phyloP scores from a whole-genome alignment of 2,329 filamentous ascomycete species.

The Tolypocladium tundrense region DNA sequence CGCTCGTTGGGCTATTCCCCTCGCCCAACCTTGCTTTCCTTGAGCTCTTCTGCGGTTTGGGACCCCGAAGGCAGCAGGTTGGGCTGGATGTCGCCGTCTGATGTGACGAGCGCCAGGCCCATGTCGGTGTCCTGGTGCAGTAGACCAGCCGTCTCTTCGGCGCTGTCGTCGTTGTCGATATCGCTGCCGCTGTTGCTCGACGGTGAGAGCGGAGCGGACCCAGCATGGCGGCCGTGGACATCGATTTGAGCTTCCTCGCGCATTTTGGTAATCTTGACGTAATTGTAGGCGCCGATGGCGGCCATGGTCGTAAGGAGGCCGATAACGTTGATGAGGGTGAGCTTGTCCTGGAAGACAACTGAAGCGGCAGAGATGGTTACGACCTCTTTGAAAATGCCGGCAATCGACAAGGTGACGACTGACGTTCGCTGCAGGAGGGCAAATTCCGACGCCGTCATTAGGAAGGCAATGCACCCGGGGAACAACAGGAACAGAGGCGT shows the following conservation, averaged over 20 bases:
- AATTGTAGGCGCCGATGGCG: constrained; percentile 87
- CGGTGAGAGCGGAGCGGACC: constrained; percentile 19
- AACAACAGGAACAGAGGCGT: constrained; percentile 72
- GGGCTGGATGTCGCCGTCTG: constrained; percentile 29
- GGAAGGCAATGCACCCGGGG: constrained; percentile 82
- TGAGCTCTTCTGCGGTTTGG: constrained; percentile 1
- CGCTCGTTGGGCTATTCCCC: neutral
- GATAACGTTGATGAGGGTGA: constrained; percentile 79
- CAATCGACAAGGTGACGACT: constrained; percentile 91
- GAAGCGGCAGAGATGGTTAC: constrained; percentile 87
- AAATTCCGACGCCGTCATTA: constrained; percentile 96
- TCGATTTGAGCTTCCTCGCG: constrained; percentile 56
- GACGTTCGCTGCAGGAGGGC: constrained; percentile 89
- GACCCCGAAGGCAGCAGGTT: constrained; percentile 16
- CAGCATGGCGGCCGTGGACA: constrained; percentile 32
- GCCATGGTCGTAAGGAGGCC: constrained; percentile 81
- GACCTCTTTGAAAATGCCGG: constrained; percentile 98
- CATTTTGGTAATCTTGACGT: constrained; percentile 89
- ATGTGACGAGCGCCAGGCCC: constrained; percentile 22
- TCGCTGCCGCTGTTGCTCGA: constrained; percentile 29
- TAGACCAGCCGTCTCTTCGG: constrained; percentile 35
- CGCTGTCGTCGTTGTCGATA: constrained; percentile 29
- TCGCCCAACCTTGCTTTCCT: neutral
- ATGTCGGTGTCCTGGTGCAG: constrained; percentile 28
- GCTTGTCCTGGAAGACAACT: constrained; percentile 75